Evolutionary conservation across 345 rosid genomes (phyloP), one percentile per base, ranked within the genome.

Genomic region (Citrus sinensis): DNA sequence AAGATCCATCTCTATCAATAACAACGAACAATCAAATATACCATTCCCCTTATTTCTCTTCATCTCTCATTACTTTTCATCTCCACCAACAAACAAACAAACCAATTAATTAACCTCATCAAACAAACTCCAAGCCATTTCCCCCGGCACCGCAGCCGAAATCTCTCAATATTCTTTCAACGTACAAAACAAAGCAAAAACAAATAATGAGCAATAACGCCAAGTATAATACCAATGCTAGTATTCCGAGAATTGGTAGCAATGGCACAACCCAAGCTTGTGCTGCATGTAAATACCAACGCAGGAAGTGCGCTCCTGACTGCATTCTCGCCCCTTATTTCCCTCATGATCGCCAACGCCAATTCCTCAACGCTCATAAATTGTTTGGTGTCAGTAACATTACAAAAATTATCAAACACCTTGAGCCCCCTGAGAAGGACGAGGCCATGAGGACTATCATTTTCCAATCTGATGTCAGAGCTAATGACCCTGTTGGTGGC

Each of bases 311-410:
- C 81, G 89, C 90, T 24, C 92, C 98, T 13, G 97, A 94, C 85
- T 96, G 99, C 89, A 84, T 94, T 79, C 94, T 94, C 74, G 98
- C 99, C 30, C 99, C 98, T 76, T 96, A 92, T 81, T 96, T 94
- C 82, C 99, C 98, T 76, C 95, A 90, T 17, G 89, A 91, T 70
- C 91, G 93, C 70, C 97, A 88, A 39, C 80, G 89, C 10, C 98
- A 94, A 67, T 96, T 96, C 92, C 94, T 87, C 37, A 96, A 96
- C 46, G 98, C 98, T 0, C 99, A 96, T 81, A 96, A 92, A 83
- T 87, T 96, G 71, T 96, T 94, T 67, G 98, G 98, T 2, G 98
- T 96, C 14, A 90, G 95, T 79, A 96, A 96, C 78, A 94, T 94
- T 39, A 91, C 92, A 55, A 94, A 94, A 86, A 94, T 90, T 85